phyloP scores from a whole-genome alignment of 2,329 filamentous ascomycete genomes.

The Ophiocordyceps camponoti-floridani region DNA sequence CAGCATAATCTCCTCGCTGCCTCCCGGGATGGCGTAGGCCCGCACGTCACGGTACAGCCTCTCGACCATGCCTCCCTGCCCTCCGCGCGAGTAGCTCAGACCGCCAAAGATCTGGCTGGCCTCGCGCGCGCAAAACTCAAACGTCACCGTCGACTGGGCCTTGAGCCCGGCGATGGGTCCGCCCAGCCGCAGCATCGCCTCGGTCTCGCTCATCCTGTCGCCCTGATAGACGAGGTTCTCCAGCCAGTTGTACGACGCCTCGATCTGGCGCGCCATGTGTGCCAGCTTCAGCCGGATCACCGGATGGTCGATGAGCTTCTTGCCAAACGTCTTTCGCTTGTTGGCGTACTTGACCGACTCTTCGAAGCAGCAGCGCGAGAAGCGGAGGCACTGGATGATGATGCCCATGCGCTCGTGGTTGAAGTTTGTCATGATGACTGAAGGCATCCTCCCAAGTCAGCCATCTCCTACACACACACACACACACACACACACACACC shows the following conservation, averaged over 20 bases:
- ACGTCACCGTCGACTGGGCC: conserved; percentile 83
- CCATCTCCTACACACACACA: background rate
- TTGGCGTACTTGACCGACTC: conserved; percentile 92
- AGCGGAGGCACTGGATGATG: conserved; percentile 91
- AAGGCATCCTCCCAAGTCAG: background rate
- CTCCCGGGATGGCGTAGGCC: conserved; percentile 90
- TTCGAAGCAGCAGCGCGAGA: conserved; percentile 92
- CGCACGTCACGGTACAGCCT: conserved; percentile 85
- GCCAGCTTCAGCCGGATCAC: conserved; percentile 96
- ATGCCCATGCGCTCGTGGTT: conserved; percentile 99
- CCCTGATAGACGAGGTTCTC: conserved; percentile 92
- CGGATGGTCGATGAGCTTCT: conserved; percentile 89
- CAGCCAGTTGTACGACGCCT: conserved; percentile 92
- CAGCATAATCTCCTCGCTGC: conserved; percentile 96
- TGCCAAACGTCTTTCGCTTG: conserved; percentile 93
- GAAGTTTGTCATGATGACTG: conserved; percentile 97
- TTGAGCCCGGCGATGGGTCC: conserved; percentile 89
- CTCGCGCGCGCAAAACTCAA: conserved; percentile 94
- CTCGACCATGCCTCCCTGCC: conserved; percentile 92
- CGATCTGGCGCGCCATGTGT: conserved; percentile 95
- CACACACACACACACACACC: no score
- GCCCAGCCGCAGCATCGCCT: conserved; percentile 90
- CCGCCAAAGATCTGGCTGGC: conserved; percentile 96
- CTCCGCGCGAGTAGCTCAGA: conserved; percentile 77
- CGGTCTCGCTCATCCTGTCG: conserved; percentile 78